A percentile compares a stretch with the other conserved stretches of the same genome.
phyloP scores from a whole-genome alignment of 2,329 filamentous ascomycete genomes.

The Aspergillus sp. region DNA sequence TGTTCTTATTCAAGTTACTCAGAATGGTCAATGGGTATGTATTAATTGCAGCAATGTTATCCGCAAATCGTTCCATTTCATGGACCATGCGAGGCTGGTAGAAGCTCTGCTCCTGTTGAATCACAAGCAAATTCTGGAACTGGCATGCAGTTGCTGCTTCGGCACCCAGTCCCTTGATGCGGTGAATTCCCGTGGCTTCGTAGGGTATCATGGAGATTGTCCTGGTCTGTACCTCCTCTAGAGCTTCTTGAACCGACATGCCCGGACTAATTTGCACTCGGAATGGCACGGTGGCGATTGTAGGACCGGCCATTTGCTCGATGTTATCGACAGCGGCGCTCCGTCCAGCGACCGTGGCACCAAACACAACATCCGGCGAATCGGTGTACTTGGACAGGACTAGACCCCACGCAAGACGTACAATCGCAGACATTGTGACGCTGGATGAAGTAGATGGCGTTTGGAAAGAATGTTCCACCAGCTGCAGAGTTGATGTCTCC shows the following conservation, averaged over 20 bases:
- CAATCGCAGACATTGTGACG: background rate
- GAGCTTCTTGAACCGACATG: background rate
- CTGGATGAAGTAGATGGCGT: too few relatives aligned
- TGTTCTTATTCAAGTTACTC: conserved; percentile 6
- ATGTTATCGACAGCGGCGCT: conserved; percentile 33
- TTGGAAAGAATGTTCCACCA: background rate
- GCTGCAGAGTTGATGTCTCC: background rate
- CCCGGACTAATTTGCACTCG: conserved; percentile 21
- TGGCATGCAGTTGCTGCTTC: background rate
- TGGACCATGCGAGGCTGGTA: background rate
- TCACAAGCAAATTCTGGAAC: background rate
- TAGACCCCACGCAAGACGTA: conserved; percentile 30
- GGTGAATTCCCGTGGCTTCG: background rate
- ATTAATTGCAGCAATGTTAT: too few relatives aligned
- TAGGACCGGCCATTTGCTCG: conserved; percentile 35
- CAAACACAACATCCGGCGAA: conserved; percentile 36
- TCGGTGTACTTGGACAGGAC: conserved; percentile 29
- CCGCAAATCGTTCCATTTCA: too few relatives aligned
- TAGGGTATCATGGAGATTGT: background rate
- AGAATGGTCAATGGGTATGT: conserved; percentile 9
- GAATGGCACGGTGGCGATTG: conserved; percentile 37
- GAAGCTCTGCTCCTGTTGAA: background rate
- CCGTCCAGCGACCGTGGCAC: conserved; percentile 36
- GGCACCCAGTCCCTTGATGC: background rate
- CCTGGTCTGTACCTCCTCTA: background rate